phyloP scores from a whole-genome alignment of 2,329 filamentous ascomycete species.

The Apiospora pterosperma region DNA sequence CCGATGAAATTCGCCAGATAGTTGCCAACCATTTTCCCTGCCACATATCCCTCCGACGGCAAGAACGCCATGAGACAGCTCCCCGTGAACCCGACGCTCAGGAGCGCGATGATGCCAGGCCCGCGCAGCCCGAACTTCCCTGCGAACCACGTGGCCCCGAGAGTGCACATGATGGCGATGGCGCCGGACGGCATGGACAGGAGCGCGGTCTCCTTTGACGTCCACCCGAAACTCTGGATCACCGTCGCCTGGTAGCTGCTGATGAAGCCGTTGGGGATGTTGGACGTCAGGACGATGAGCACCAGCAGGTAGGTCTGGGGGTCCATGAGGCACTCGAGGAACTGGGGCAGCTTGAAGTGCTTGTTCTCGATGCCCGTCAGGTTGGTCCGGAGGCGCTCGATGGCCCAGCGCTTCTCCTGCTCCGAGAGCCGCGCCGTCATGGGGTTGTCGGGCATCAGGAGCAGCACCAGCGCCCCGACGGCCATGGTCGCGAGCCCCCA shows the following conservation, averaged over 20 bases:
- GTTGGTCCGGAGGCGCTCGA: constrained; percentile 10
- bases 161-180: constrained; percentile 36
- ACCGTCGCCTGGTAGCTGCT: constrained; percentile 36
- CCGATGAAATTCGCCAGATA: constrained; percentile 39
- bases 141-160: constrained; percentile 34
- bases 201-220: constrained; percentile 34
- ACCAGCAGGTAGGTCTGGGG: constrained; percentile 9
- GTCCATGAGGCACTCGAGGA: constrained; percentile 7
- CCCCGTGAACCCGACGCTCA: constrained; percentile 39
- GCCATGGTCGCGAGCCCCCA: constrained; percentile 7
- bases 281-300: constrained; percentile 6
- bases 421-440: constrained; percentile 8
- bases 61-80: constrained; percentile 35
- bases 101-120: constrained; percentile 34
- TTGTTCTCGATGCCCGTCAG: constrained; percentile 12
- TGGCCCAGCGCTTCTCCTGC: constrained; percentile 4
- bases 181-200: constrained; percentile 37
- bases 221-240: constrained; percentile 35
- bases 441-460: constrained; percentile 10
- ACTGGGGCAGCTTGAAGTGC: constrained; percentile 8
- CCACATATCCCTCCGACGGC: constrained; percentile 30
- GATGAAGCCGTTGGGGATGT: constrained; percentile 30
- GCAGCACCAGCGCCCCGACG: constrained; percentile 1
- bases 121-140: constrained; percentile 34
- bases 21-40: constrained; percentile 35